These are phyloP conservation scores for Candida wancherniae DNA, from an alignment of 805 yeast genomes.

Conservation along the genomic window DNA sequence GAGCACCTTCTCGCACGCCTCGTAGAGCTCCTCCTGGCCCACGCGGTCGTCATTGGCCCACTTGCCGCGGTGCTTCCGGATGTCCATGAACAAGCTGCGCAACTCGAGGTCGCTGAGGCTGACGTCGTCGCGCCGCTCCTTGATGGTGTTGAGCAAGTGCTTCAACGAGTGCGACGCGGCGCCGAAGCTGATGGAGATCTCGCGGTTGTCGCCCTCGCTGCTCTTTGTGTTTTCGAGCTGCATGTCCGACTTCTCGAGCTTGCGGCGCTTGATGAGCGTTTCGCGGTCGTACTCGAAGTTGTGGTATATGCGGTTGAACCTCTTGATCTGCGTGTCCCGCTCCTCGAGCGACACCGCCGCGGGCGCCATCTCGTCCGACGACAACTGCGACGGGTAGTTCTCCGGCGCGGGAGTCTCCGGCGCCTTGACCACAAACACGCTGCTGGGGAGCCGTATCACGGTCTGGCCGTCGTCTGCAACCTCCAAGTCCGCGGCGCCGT, in stretches of 20 bases:
- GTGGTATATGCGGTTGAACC: conserved; percentile 70
- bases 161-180: conserved; percentile 49
- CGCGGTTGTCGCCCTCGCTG: conserved; percentile 28
- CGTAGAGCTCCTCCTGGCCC: conserved; percentile 97
- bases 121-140: conserved; percentile 70
- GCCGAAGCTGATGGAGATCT: conserved; percentile 33
- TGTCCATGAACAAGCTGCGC: conserved; percentile 82
- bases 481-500: conserved; percentile 6
- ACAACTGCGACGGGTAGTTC: conserved; percentile 8
- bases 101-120: conserved; percentile 76
- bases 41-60: conserved; percentile 96
- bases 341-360: conserved; percentile 26
- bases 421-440: conserved; percentile 17
- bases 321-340: conserved; percentile 46
- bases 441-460: conserved; percentile 31
- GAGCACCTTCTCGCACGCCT: conserved; percentile 94
- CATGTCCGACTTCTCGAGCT: conserved; percentile 75
- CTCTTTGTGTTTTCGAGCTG: conserved; percentile 42
- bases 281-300: conserved; percentile 73
- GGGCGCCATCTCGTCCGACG: conserved; percentile 9
- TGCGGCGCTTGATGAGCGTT: conserved; percentile 67
- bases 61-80: conserved; percentile 89
- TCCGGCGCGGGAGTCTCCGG: conserved; percentile 9
- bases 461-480: conserved; percentile 28
- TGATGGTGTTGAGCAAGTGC: conserved; percentile 74